Evolutionary conservation across 73 alveolate genomes (phyloP), one percentile per base, ranked within the genome.

Genomic region (Breviolum minutum): DNA sequence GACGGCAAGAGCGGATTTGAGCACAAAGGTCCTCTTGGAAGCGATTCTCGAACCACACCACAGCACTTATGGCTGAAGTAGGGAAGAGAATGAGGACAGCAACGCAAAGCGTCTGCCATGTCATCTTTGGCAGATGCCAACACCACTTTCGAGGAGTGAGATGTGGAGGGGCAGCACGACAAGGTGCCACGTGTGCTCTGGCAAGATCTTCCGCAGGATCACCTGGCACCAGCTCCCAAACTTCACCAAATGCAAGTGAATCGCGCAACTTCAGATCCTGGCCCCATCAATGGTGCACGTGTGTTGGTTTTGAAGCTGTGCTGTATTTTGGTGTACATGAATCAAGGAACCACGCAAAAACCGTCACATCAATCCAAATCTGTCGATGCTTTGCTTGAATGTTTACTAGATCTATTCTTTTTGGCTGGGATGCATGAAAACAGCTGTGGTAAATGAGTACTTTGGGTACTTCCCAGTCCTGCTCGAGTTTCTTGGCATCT

Each of bases 401-500:
- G 54, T 40, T 40, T 40, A 3, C 54, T 40, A 40, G 54, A 40
- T 40, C 54, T 40, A 40, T 40, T 40, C 3, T 40, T 40, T n/a
- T n/a, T n/a, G n/a, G n/a, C n/a, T 40, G 54, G 54, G 54, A 40
- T 40, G 54, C 54, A 40, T 40, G 54, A 40, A 40, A 40, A 40
- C 54, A 40, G 54, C 54, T 40, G 54, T 40, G 54, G 54, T 40
- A 3, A 40, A 40, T 2, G 54, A 40, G 54, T 40, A 40, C 54
- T 40, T 40, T 40, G 54, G 54, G 54, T 40, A 40, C 54, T 40
- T 40, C 30, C 88, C 88, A 80, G 88, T 24, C 94, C 77, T 62
- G 16, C 29, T 85, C 79, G 27, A 85, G 77, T 27, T 64, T 85
- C 80, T 61, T 85, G 63, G 94, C 94, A 63, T n/a, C 32, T 29